phyloP scores from a whole-genome alignment of 257 asterid genomes.

The Nyctanthes arbortristis region DNA sequence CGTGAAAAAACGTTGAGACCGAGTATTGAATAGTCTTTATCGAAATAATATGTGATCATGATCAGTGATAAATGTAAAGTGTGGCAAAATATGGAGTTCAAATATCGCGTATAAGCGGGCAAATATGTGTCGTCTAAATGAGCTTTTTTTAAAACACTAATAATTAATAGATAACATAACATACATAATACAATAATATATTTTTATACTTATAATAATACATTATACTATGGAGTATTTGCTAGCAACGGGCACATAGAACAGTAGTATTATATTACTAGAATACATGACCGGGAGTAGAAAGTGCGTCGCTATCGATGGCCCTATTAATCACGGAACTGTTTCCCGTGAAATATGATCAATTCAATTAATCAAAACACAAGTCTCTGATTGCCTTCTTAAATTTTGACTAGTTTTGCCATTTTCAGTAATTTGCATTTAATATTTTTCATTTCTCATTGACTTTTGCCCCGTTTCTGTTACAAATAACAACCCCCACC shows the following conservation, averaged over 20 bases:
- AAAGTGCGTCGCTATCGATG: not conserved
- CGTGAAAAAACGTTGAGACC: too few species aligned
- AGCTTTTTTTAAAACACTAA: too few species aligned
- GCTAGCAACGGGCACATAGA: not conserved
- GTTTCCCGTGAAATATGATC: slow-evolving; percentile 20
- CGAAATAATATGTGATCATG: too few species aligned
- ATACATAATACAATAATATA: too few species aligned
- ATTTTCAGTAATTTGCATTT: not conserved
- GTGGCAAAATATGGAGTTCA: too few species aligned
- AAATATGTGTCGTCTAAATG: too few species aligned
- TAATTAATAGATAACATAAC: too few species aligned
- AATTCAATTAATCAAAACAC: not conserved
- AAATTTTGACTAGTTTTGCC: slow-evolving; percentile 22
- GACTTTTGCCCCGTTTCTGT: slow-evolving; percentile 2
- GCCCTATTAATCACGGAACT: slow-evolving; percentile 21
- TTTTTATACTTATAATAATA: too few species aligned
- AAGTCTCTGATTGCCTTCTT: not conserved
- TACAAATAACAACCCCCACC: not conserved
- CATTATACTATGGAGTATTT: not conserved
- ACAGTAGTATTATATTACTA: too few species aligned
- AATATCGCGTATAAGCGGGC: too few species aligned
- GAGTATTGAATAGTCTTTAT: too few species aligned
- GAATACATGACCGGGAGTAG: not conserved
- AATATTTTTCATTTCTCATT: not conserved
- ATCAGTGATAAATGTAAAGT: too few species aligned